Conservation (phyloP, 2,329 filamentous ascomycete species). For the Fusarium veterinarium region DNA sequence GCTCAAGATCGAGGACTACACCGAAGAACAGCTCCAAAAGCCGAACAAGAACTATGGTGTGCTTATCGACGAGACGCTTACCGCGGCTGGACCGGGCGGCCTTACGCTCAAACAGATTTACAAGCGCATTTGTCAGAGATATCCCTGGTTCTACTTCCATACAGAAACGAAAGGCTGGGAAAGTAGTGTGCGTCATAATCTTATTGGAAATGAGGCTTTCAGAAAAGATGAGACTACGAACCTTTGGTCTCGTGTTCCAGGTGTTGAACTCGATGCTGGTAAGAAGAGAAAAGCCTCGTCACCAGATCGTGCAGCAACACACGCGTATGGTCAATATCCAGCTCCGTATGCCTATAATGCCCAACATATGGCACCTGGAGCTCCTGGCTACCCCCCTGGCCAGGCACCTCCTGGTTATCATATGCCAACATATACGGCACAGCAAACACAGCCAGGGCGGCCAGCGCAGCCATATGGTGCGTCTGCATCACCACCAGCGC, state of each 20-base stretch:
- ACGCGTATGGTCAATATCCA: slow-evolving; percentile 52
- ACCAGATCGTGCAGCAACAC: slow-evolving; percentile 59
- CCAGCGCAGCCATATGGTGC: slow-evolving; percentile 47
- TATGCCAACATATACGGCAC: slow-evolving; percentile 48
- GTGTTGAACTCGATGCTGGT: slow-evolving; percentile 68
- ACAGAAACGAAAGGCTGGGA: slow-evolving; percentile 74
- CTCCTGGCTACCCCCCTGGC: slow-evolving; percentile 49
- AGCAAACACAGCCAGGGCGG: slow-evolving; percentile 46
- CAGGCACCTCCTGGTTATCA: slow-evolving; percentile 52
- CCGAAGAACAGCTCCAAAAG: slow-evolving; percentile 68
- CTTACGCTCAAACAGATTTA: slow-evolving; percentile 72
- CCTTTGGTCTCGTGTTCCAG: slow-evolving; percentile 68
- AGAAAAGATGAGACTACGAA: slow-evolving; percentile 67
- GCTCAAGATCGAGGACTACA: slow-evolving; percentile 66
- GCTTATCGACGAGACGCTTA: slow-evolving; percentile 69
- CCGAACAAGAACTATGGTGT: slow-evolving; percentile 72
- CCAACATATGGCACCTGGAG: slow-evolving; percentile 50
- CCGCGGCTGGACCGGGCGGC: slow-evolving; percentile 64
- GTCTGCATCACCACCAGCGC: slow-evolving; percentile 44
- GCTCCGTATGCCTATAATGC: slow-evolving; percentile 49
- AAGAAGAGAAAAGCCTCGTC: slow-evolving; percentile 69
- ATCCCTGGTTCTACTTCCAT: slow-evolving; percentile 70
- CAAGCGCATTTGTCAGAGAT: slow-evolving; percentile 68
- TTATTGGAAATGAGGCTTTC: slow-evolving; percentile 72
- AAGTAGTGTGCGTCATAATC: slow-evolving; percentile 72